Conservation (phyloP, 169 alveolate genomes). For the Plasmodium inui region DNA sequence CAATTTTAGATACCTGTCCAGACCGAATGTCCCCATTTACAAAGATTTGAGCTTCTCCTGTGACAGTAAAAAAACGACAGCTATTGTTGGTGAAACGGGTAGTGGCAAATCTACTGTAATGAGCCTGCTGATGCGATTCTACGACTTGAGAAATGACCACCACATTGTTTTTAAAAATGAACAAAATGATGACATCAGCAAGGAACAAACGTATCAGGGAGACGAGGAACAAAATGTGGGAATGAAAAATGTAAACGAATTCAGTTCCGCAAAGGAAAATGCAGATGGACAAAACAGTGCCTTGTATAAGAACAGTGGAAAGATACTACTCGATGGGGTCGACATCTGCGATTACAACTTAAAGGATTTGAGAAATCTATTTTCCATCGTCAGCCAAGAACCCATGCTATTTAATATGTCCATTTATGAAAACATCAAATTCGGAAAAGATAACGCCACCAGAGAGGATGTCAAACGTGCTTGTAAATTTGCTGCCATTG, state of each 20-base stretch:
- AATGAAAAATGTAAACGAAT: constrained; percentile 2
- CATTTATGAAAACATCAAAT: constrained; percentile 91
- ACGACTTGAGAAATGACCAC: constrained; percentile 85
- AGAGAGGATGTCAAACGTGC: constrained; percentile 90
- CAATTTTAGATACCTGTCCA: constrained; percentile 44
- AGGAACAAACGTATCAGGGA: background rate
- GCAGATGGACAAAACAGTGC: constrained; percentile 8
- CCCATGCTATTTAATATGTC: constrained; percentile 94
- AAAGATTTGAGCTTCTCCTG: constrained; percentile 73
- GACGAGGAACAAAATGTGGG: constrained; percentile 1
- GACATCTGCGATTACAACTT: constrained; percentile 88
- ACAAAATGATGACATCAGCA: background rate
- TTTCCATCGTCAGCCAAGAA: constrained; percentile 89
- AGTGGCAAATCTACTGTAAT: constrained; percentile 95
- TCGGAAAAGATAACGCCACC: constrained; percentile 92
- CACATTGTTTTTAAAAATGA: constrained; percentile 78
- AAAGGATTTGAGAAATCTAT: constrained; percentile 66
- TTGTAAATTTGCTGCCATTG: constrained; percentile 87
- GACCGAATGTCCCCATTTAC: constrained; percentile 73
- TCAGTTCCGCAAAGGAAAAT: background rate
- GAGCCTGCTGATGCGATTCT: constrained; percentile 90
- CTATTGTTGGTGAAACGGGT: constrained; percentile 96
- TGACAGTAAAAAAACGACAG: constrained; percentile 83
- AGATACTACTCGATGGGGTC: constrained; percentile 88
- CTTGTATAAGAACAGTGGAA: constrained; percentile 80